Evolutionary conservation across 768 basidiomycete genomes (phyloP).

Genomic region (Suillus sp.): DNA sequence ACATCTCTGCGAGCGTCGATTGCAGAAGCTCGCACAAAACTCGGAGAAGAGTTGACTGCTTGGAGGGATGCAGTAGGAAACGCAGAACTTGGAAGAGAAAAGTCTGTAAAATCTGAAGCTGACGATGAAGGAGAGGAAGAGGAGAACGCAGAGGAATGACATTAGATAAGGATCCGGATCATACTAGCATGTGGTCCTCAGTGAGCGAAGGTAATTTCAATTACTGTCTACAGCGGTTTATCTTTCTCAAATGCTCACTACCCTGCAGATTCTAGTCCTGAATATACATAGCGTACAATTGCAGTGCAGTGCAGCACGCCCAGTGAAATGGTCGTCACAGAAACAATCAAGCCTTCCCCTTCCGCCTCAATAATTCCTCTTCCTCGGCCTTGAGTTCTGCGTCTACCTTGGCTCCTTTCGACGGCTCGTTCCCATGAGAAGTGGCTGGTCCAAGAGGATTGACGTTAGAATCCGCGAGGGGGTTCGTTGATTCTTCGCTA

Average conservation of each 20-base stretch:
- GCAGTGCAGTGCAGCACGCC: background rate
- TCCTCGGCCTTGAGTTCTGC: conserved; percentile 57
- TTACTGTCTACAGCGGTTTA: background rate
- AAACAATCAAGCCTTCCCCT: conserved; percentile 37
- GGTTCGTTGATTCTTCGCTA: conserved; percentile 35
- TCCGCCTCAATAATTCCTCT: conserved; percentile 46
- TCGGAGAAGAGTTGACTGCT: conserved; percentile 69
- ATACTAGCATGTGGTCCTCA: background rate
- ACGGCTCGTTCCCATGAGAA: conserved; percentile 60
- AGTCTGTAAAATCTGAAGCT: conserved; percentile 40
- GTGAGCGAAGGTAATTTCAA: background rate
- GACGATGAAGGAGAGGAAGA: conserved; percentile 52
- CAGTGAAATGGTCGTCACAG: background rate
- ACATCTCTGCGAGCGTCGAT: conserved; percentile 49
- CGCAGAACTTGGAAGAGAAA: conserved; percentile 62
- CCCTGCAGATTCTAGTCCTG: background rate
- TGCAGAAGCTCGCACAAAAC: conserved; percentile 48
- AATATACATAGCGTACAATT: background rate
- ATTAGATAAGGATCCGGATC: background rate
- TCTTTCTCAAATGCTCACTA: background rate
- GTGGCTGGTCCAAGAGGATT: conserved; percentile 53
- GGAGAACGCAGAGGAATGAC: conserved; percentile 35
- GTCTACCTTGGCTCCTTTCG: conserved; percentile 59
- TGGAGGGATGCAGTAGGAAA: conserved; percentile 79
- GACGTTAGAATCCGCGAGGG: conserved; percentile 32